Base-by-base conservation (phyloP, 306 rosid genomes). In the Adenanthera pavonina region DNA sequence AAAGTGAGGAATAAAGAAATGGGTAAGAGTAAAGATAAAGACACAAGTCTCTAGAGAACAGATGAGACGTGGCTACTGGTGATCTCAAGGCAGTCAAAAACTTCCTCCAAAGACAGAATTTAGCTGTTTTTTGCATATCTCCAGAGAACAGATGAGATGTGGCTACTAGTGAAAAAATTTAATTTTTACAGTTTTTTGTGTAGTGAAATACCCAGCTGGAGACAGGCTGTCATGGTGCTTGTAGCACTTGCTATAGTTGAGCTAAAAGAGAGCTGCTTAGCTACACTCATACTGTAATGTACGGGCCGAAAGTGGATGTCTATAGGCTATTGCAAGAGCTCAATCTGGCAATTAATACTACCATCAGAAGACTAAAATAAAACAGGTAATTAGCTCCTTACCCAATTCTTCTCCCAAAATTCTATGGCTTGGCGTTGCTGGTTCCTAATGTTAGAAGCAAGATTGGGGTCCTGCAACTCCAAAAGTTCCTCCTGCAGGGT, bases 341-440 rank as follows among this genome's bases (percentile, higher is more conserved):
- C 17, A 16, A 53, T 19, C 64, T 19, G 34, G 34, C 64, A n/a
- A 19, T n/a, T 19, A 19, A 57, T 8, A 57, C 64, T 57, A 57
- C 19, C 13, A 20, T 57, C 64, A 19, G 57, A 80, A 76, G 43
- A 67, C 72, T 60, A 47, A 78, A 62, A 72, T n/a, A 51, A 85
- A 69, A 70, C 20, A 72, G 15, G 85, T 30, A 80, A 44, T 70
- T 70, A 82, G 46, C 76, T 73, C 30, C 16, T 46, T 87, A 95
- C 98, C 99, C 98, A 95, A 82, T 93, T 90, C 74, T 85, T 93
- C 85, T 85, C 89, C 99, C 99, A 93, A 84, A 95, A 95, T 46
- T 89, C 83, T 64, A 90, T 38, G 52, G 90, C 94, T 67, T 97
- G 89, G 14, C 56, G 85, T 72, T 92, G 94, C 89, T 90, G 93